These are phyloP conservation scores for Naegleria fowleri DNA, from an alignment of 208 protist genomes.

Conservation along the genomic window DNA sequence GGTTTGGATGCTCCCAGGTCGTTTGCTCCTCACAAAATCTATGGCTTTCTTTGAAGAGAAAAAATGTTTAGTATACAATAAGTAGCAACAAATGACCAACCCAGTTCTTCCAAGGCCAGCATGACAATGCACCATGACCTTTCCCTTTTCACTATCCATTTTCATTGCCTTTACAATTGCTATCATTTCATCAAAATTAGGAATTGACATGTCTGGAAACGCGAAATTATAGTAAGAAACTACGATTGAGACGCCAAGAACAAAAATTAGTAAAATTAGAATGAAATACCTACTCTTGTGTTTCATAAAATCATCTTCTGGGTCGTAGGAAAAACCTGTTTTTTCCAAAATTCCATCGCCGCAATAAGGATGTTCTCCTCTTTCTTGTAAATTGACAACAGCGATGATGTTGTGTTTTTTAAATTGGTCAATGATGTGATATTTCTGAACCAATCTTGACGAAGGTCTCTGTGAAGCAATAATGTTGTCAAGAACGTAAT, in stretches of 20 bases:
- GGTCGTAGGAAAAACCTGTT: conserved; percentile 78
- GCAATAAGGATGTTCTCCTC: conserved; percentile 78
- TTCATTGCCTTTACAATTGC: conserved; percentile 80
- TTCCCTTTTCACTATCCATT: conserved; percentile 71
- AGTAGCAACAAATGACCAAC: conserved; percentile 80
- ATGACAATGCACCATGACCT: conserved; percentile 80
- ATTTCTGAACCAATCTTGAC: conserved; percentile 72
- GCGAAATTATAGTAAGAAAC: conserved; percentile 78
- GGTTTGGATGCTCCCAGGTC: conserved; percentile 74
- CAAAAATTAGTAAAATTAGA: not conserved
- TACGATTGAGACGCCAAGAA: not conserved
- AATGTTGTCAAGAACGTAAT: conserved; percentile 68
- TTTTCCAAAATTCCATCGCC: conserved; percentile 64
- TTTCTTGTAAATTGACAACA: conserved; percentile 77
- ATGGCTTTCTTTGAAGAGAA: conserved; percentile 67
- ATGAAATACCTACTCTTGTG: conserved; percentile 44
- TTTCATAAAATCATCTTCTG: conserved; percentile 70
- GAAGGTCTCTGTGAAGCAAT: conserved; percentile 76
- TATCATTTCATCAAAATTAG: conserved; percentile 71
- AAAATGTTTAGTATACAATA: conserved; percentile 63
- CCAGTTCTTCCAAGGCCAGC: conserved; percentile 77
- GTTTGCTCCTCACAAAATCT: conserved; percentile 55
- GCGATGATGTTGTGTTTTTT: conserved; percentile 61
- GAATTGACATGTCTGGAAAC: conserved; percentile 78
- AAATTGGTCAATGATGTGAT: conserved; percentile 71